Base-by-base conservation (phyloP, 768 basidiomycete genomes). In the Sutorius australiensis region DNA sequence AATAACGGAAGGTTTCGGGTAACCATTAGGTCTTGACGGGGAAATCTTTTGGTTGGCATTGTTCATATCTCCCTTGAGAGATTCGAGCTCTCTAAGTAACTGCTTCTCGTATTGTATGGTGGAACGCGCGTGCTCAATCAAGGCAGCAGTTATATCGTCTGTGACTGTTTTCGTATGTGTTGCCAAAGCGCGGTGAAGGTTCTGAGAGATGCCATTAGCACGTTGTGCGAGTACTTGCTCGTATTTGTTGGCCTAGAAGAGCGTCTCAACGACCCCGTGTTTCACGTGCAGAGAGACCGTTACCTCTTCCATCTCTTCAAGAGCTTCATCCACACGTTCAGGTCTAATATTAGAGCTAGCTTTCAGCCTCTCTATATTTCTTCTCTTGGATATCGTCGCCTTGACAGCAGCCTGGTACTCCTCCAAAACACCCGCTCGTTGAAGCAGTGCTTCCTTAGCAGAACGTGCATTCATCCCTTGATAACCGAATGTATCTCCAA, bases 381-480 rank as follows among this genome's bases (percentile, higher is more conserved):
- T 77, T 34, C 95, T 83, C 69, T 98, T 98, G 19, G 89, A 90
- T 59, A 98, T 97, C 10, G 92, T 88, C 11, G 84, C 82, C 67
- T 98, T 98, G 21, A 92, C 92, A 2, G 95, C 95, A 9, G 85
- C 78, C 56, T 97, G 94, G 53, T 95, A 92, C 68, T 98, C 97
- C 64, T 98, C 95, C 55, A 98, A 74, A 10, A 97, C 92, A 8
- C 83, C 82, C 0, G 92, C 91, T 10, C 97, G 86, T 76, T 94
- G 92, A 48, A 84, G 80, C 9, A 98, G 72, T 0, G 97, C 95
- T 69, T 95, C 93, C 68, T 97, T 98, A 2, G 97, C 97, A 17
- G 95, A 92, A 41, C 89, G 81, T n/a, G 97, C 93, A 64, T 99
- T 98, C 73, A 95, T 78, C 17, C 94, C 91, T 70, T 98, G 95